Percentiles rank a stretch among this genome's conserved stretches.
These are phyloP conservation scores for Leishmania amazonensis DNA, from an alignment of 208 protist genomes.

Conservation along the genomic window DNA sequence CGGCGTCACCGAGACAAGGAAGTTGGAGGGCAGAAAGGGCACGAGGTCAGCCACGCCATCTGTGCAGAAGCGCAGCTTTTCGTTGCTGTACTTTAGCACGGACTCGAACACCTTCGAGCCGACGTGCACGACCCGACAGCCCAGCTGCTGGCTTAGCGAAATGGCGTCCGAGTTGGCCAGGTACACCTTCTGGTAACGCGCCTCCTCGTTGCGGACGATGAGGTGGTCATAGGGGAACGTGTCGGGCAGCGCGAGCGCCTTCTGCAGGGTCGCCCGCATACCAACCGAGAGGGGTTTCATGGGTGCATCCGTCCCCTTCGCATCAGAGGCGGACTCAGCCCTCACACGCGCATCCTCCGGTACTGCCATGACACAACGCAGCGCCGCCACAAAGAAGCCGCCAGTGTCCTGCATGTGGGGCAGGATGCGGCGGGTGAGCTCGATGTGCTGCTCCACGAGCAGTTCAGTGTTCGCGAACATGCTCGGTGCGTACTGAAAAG, in stretches of 20 bases:
- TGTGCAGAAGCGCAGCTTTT: conserved; percentile 72
- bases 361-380: conserved; percentile 79
- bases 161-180: conserved; percentile 59
- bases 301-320: conserved; percentile 12
- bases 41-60: conserved; percentile 68
- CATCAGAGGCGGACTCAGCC: conserved; percentile 10
- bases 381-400: conserved; percentile 96
- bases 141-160: conserved; percentile 52
- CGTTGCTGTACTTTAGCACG: conserved; percentile 78
- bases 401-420: conserved; percentile 97
- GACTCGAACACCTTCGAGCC: conserved; percentile 88
- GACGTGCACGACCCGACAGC: conserved; percentile 70
- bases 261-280: conserved; percentile 46
- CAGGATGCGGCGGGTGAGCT: conserved; percentile 87
- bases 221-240: conserved; percentile 60
- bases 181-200: conserved; percentile 83
- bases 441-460: conserved; percentile 71
- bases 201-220: conserved; percentile 59
- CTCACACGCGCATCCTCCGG: conserved; percentile 17
- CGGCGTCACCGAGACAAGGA: conserved; percentile 48
- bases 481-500: conserved; percentile 71
- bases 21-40: conserved; percentile 49
- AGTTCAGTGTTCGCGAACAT: conserved; percentile 72
- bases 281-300: conserved; percentile 47
- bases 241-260: conserved; percentile 55